phyloP scores from a whole-genome alignment of 495 filamentous ascomycete genomes.

The Elasticomyces elasticus region DNA sequence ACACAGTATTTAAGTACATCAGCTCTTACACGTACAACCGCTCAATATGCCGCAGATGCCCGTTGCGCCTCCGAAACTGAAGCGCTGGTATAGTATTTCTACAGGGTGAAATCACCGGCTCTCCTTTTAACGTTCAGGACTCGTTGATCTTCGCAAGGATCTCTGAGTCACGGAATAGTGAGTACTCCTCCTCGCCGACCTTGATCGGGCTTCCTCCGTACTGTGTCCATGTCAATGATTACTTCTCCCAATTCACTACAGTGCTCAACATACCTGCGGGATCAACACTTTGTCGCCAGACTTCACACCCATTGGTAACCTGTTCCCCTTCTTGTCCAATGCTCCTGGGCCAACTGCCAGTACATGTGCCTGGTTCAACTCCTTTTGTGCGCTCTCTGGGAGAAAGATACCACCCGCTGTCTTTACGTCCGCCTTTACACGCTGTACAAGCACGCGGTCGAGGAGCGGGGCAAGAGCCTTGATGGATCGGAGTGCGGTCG shows the following conservation, averaged over 20 bases:
- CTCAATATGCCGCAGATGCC: conserved; percentile 9
- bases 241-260: background rate
- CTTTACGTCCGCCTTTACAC: conserved; percentile 92
- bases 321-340: conserved; percentile 77
- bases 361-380: conserved; percentile 93
- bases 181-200: conserved; percentile 93
- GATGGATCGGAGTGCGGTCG: conserved; percentile 75
- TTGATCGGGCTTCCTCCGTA: conserved; percentile 93
- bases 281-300: conserved; percentile 90
- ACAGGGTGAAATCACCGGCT: background rate
- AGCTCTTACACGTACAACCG: conserved; percentile 5
- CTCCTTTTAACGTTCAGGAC: too few species aligned
- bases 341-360: conserved; percentile 87
- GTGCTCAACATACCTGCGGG: conserved; percentile 65
- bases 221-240: conserved; percentile 41
- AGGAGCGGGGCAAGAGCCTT: conserved; percentile 91
- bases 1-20: conserved; percentile 12
- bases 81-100: conserved; percentile 12
- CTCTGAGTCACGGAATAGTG: conserved; percentile 91
- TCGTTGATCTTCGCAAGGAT: conserved; percentile 43
- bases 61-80: background rate
- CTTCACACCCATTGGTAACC: conserved; percentile 66
- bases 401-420: conserved; percentile 95
- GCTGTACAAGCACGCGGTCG: conserved; percentile 97
- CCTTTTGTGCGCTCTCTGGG: conserved; percentile 92